Evolutionary conservation across 2,329 filamentous ascomycete genomes (phyloP).

Genomic region (Sarocladiaceae sp.): DNA sequence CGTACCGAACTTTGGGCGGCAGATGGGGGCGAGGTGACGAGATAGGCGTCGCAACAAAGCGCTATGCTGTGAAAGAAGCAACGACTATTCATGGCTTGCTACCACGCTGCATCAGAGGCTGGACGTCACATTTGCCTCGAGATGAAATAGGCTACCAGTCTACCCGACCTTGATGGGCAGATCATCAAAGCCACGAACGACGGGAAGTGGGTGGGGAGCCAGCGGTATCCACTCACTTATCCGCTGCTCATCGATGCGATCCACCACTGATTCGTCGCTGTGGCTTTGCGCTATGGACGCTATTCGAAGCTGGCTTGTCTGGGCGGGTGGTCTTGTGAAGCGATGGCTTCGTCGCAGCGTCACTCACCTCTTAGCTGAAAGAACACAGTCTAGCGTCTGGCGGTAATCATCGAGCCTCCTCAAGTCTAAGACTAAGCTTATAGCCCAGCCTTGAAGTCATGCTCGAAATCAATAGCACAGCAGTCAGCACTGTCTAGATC

Average conservation of each 20-base stretch:
- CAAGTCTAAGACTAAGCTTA: too few species aligned
- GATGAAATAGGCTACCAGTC: background rate
- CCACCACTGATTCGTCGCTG: background rate
- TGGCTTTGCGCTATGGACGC: constrained; percentile 3
- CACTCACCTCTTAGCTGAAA: too few species aligned
- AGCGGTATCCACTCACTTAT: background rate
- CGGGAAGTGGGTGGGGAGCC: background rate
- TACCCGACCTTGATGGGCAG: background rate
- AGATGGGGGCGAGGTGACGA: background rate
- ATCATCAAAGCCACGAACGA: constrained; percentile 1
- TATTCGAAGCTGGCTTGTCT: background rate
- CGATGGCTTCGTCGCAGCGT: background rate
- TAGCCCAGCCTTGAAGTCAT: too few species aligned
- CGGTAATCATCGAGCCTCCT: too few species aligned
- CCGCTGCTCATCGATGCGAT: background rate
- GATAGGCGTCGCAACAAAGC: background rate
- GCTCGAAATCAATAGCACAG: too few species aligned
- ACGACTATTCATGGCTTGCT: too few species aligned
- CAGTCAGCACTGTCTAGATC: too few species aligned
- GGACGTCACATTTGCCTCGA: background rate
- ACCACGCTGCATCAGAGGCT: background rate
- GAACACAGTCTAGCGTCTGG: constrained; percentile 1
- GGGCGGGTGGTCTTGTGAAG: background rate
- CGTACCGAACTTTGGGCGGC: background rate
- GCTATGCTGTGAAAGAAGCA: background rate